phyloP scores from a whole-genome alignment of 768 basidiomycete genomes.

The Pholiota molesta region DNA sequence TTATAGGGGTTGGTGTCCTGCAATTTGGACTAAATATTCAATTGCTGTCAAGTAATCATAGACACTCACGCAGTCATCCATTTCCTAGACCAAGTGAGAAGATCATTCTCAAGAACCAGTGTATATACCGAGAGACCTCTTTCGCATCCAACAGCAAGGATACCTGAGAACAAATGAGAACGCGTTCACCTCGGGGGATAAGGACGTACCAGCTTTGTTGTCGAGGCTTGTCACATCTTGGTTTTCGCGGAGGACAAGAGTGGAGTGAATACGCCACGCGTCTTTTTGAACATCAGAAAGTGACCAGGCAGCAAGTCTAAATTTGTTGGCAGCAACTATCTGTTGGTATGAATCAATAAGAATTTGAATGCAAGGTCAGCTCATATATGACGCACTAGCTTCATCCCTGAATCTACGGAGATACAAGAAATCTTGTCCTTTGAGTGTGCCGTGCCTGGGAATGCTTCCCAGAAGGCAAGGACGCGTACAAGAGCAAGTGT shows the following conservation, averaged over 20 bases:
- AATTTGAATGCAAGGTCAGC: background rate
- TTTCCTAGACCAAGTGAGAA: conserved; percentile 82
- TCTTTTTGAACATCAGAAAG: conserved; percentile 65
- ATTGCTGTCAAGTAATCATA: conserved; percentile 6
- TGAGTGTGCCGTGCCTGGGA: conserved; percentile 56
- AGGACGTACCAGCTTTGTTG: conserved; percentile 67
- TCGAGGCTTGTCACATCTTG: conserved; percentile 64
- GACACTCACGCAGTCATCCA: conserved; percentile 65
- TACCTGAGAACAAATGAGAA: conserved; percentile 49
- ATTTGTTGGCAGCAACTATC: conserved; percentile 75
- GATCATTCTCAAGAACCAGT: conserved; percentile 77
- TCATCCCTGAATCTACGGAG: conserved; percentile 77
- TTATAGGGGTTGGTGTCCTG: conserved; percentile 53
- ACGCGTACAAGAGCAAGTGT: conserved; percentile 66
- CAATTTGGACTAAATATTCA: conserved; percentile 7
- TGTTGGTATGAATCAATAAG: conserved; percentile 33
- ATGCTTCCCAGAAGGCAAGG: conserved; percentile 81
- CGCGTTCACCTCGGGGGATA: conserved; percentile 6
- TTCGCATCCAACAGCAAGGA: conserved; percentile 71
- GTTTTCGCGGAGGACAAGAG: conserved; percentile 63
- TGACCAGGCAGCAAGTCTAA: conserved; percentile 78
- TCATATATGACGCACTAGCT: conserved; percentile 59
- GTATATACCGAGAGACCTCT: conserved; percentile 73
- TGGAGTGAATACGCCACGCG: conserved; percentile 82
- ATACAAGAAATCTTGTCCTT: conserved; percentile 58